These are phyloP conservation scores for Leccinum ponderosum DNA, from an alignment of 1,284 basidiomycete species.

Conservation along the genomic window DNA sequence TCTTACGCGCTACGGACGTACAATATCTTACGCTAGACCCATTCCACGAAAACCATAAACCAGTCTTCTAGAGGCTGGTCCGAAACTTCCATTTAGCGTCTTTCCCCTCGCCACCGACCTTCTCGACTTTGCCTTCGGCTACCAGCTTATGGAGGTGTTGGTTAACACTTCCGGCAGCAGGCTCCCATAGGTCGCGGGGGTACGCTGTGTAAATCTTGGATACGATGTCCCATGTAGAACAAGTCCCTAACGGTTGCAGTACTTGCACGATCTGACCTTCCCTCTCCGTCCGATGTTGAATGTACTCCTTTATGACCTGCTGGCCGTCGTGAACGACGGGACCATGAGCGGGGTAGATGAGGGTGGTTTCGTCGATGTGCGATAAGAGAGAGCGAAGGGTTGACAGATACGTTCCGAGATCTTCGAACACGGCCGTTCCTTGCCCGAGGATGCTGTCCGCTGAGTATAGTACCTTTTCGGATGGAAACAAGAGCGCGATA, in stretches of 20 bases:
- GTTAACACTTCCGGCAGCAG: conserved; percentile 69
- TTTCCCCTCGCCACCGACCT: conserved; percentile 49
- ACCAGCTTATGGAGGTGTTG: conserved; percentile 79
- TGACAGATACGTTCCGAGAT: conserved; percentile 72
- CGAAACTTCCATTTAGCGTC: conserved; percentile 38
- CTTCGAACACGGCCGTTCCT: conserved; percentile 89
- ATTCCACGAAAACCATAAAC: neutral
- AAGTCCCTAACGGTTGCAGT: conserved; percentile 42
- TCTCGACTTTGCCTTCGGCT: conserved; percentile 59
- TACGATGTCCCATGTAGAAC: conserved; percentile 71
- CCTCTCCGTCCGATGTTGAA: conserved; percentile 79
- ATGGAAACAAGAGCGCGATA: conserved; percentile 66
- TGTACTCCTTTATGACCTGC: conserved; percentile 69
- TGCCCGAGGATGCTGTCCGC: conserved; percentile 92
- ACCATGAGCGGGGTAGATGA: conserved; percentile 88
- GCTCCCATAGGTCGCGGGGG: conserved; percentile 70
- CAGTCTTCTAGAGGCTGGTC: conserved; percentile 4
- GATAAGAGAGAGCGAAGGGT: conserved; percentile 67
- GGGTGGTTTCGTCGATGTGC: conserved; percentile 41
- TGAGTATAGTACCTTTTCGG: conserved; percentile 76
- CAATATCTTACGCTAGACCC: neutral
- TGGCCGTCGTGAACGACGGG: conserved; percentile 66
- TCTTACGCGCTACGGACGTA: conserved; percentile 20
- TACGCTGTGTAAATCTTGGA: conserved; percentile 68
- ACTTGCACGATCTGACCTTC: conserved; percentile 78